Evolutionary conservation across 495 filamentous ascomycete species (phyloP).

Genomic region (Aspergillus campestris): DNA sequence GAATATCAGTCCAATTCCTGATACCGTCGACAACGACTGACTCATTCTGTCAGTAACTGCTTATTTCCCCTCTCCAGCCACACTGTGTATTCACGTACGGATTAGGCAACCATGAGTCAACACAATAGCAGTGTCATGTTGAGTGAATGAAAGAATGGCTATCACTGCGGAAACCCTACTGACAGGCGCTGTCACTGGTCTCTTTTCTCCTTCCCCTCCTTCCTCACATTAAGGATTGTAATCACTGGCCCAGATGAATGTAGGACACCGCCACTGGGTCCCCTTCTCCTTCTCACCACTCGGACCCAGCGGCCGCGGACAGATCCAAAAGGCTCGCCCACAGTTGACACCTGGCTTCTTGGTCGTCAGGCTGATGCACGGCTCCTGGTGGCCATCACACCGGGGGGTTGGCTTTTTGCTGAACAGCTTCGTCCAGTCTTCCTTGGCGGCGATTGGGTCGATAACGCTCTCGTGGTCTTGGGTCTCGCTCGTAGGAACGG

Average conservation of each 20-base stretch:
- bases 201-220: too few relatives aligned
- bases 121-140: too few relatives aligned
- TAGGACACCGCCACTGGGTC: conserved; percentile 75
- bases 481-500: not conserved
- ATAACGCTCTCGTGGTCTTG: conserved; percentile 31
- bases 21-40: too few relatives aligned
- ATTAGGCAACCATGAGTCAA: too few relatives aligned
- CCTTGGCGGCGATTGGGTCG: conserved; percentile 66
- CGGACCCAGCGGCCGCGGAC: conserved; percentile 70
- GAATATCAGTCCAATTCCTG: too few relatives aligned
- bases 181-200: too few relatives aligned
- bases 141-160: too few relatives aligned
- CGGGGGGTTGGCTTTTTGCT: conserved; percentile 62
- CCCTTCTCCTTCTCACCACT: conserved; percentile 73
- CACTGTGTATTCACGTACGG: too few relatives aligned
- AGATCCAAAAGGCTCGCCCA: conserved; percentile 83
- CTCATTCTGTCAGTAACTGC: too few relatives aligned
- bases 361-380: conserved; percentile 69
- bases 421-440: conserved; percentile 81
- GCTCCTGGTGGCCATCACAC: conserved; percentile 79
- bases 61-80: too few relatives aligned
- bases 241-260: conserved; percentile 88
- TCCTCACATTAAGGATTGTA: conserved; percentile 44
- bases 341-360: conserved; percentile 83
- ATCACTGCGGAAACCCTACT: too few relatives aligned